These are phyloP conservation scores for Comarum palustre DNA, from an alignment of 306 rosid species.

Conservation along the genomic window DNA sequence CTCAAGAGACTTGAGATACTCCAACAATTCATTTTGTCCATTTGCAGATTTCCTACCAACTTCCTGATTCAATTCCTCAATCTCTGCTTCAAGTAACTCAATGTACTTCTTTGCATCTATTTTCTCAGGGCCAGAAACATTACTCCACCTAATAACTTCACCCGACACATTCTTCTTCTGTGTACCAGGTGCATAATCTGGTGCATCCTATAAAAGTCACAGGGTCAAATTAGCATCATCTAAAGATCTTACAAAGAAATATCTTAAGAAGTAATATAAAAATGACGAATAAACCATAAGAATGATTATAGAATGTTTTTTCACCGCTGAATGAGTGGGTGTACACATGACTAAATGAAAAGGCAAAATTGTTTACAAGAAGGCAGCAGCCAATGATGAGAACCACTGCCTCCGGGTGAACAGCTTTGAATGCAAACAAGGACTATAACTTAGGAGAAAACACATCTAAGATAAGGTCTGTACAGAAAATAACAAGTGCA, in stretches of 20 bases:
- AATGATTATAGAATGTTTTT: not conserved
- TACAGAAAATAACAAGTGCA: not conserved
- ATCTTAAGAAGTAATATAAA: not conserved
- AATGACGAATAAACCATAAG: not conserved
- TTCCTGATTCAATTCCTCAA: conserved; percentile 85
- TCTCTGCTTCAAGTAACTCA: conserved; percentile 92
- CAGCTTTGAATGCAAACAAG: not conserved
- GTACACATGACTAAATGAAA: not conserved
- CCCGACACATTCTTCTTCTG: conserved; percentile 93
- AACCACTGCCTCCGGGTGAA: not conserved
- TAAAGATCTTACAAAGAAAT: not conserved
- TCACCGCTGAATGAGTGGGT: not conserved
- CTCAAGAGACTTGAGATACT: conserved; percentile 89
- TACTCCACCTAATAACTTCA: conserved; percentile 95
- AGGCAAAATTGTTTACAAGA: not conserved
- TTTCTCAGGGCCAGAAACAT: conserved; percentile 75
- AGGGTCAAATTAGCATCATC: conserved; percentile 25
- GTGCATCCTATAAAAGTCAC: conserved; percentile 60
- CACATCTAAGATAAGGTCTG: not conserved
- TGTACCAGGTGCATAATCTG: conserved; percentile 88
- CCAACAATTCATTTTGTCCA: conserved; percentile 84
- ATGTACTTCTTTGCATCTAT: conserved; percentile 92
- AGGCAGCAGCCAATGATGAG: not conserved
- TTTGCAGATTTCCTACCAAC: conserved; percentile 72
- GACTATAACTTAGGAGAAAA: not conserved